A percentile compares a stretch with the other conserved stretches of the same genome.
Evolutionary conservation across 2,329 filamentous ascomycete genomes (phyloP).

Genomic region (Cordyceps pruinosa): DNA sequence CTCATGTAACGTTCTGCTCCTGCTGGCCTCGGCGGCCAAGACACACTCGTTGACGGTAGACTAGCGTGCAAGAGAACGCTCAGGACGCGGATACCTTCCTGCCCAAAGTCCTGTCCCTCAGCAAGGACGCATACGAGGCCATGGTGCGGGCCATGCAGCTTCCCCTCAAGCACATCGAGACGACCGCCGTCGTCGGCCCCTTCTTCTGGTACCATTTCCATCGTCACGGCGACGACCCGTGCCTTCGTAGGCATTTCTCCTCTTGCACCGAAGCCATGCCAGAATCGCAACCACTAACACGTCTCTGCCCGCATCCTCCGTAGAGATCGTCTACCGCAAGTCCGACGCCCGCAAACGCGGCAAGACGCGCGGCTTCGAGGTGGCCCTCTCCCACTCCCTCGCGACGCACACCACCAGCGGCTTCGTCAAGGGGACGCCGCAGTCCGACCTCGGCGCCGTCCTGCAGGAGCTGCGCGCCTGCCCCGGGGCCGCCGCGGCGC

Average conservation of each 20-base stretch:
- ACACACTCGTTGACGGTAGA: neutral
- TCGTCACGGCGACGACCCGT: slow-evolving; percentile 49
- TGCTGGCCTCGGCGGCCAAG: neutral
- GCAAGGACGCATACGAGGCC: neutral
- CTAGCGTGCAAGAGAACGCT: neutral
- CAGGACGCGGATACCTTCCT: neutral
- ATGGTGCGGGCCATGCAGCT: neutral
- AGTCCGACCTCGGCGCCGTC: slow-evolving; percentile 44
- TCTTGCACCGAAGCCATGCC: neutral
- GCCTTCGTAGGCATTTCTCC: slow-evolving; percentile 41
- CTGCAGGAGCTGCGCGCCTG: slow-evolving; percentile 46
- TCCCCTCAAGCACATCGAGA: slow-evolving; percentile 35
- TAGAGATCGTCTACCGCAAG: slow-evolving; percentile 57
- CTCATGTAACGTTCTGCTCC: neutral
- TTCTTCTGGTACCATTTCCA: slow-evolving; percentile 61
- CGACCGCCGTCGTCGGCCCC: slow-evolving; percentile 51
- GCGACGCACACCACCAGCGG: slow-evolving; percentile 49
- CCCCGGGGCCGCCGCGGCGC: slow-evolving; percentile 42
- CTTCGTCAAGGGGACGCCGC: slow-evolving; percentile 54
- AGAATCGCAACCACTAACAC: neutral
- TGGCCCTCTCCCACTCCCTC: slow-evolving; percentile 54
- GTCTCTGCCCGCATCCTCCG: neutral
- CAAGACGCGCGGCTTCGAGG: slow-evolving; percentile 56
- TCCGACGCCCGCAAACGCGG: slow-evolving; percentile 61
- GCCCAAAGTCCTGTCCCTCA: neutral